Evolutionary conservation across 106 monocot genomes (phyloP), one percentile per base, ranked within the genome.

Genomic region (Triglochin maritima): DNA sequence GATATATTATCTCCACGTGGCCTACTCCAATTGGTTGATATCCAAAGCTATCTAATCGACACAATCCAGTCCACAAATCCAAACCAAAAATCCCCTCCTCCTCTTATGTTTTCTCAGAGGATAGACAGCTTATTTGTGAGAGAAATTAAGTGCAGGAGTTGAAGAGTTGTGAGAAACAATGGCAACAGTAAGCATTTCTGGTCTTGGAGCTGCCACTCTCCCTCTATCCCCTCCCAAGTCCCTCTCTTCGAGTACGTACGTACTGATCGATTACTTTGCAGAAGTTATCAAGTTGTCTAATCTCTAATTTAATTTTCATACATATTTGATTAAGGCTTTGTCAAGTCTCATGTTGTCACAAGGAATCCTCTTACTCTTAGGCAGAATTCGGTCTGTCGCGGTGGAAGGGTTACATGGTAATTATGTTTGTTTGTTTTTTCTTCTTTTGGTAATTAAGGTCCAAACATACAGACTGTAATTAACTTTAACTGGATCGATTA

Each of bases 341-440:
- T 86, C 47, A 84, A 66, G 70, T 66, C 86, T 57, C 77, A 67
- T 58, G 79, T 72, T 57, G 62, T 71, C 52, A 57, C 74, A 4
- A 82, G 81, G 56, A 84, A 94, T 76, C 85, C 87, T 9, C 77
- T 92, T 15, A 74, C 50, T 50, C 62, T 46, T 69, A 85, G 72
- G 64, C 60, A 76, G 3, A 45, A 81, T 4, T 69, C 67, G 7
- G 86, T 29, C 29, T 29, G 29, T 29, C 29, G 29, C 29, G 29
- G 90, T 44, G 90, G 86, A 49, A 86, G 55, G 46, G 84, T 84
- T 77, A 90, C 90, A 17, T 90, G 90, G 86, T 86, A 65, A 73
- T 70, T 62, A 3, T 29, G 2, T 57, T 16, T 0, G 11, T 49
- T 42, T 60, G 0, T 3, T 47, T 5, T 4, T 57, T 44, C 14